These are phyloP conservation scores for Hypholoma fasciculare DNA, from an alignment of 768 basidiomycete genomes.

Conservation along the genomic window DNA sequence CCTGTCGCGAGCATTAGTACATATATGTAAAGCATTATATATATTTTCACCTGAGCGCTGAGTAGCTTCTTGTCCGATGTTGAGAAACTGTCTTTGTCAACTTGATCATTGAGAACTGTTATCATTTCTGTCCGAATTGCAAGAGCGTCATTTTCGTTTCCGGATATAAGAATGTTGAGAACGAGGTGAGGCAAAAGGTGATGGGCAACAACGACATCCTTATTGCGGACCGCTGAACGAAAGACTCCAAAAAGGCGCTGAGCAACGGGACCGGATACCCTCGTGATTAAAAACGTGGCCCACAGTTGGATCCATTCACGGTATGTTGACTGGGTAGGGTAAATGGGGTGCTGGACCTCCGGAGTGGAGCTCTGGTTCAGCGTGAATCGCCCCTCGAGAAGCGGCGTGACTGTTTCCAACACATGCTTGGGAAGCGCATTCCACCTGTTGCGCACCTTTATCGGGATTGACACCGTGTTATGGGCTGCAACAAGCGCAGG, in stretches of 20 bases:
- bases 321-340: conserved; percentile 75
- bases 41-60: conserved; percentile 80
- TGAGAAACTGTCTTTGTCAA: conserved; percentile 56
- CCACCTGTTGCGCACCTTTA: conserved; percentile 80
- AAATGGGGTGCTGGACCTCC: conserved; percentile 69
- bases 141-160: conserved; percentile 56
- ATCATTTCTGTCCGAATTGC: conserved; percentile 77
- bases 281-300: conserved; percentile 78
- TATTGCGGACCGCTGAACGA: conserved; percentile 73
- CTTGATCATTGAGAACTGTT: conserved; percentile 85
- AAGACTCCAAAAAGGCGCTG: conserved; percentile 77
- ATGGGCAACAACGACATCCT: conserved; percentile 93
- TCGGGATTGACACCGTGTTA: conserved; percentile 47
- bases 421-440: conserved; percentile 77
- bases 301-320: conserved; percentile 96
- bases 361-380: conserved; percentile 43
- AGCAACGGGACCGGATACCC: conserved; percentile 57
- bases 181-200: conserved; percentile 91
- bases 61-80: conserved; percentile 80
- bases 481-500: conserved; percentile 65
- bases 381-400: conserved; percentile 71
- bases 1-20: conserved; percentile 44
- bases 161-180: conserved; percentile 80
- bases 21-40: neutral
- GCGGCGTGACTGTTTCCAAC: conserved; percentile 81